phyloP scores from a whole-genome alignment of 1,284 basidiomycete genomes.

The Amylostereum chailletii region DNA sequence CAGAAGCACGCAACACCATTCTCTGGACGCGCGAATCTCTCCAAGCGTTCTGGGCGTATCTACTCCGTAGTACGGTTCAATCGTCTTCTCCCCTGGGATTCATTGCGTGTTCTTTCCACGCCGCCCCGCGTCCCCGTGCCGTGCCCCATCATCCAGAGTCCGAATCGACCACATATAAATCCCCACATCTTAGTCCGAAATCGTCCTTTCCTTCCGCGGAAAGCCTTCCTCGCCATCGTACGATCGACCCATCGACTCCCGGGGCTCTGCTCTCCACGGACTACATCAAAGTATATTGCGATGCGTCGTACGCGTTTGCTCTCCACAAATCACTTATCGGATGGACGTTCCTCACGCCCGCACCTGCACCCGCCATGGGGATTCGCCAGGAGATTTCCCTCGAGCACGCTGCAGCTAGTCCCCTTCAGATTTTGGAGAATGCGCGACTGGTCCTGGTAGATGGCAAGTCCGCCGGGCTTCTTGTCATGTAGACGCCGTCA shows the following conservation, averaged over 20 bases:
- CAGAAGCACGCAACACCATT: conserved; percentile 19
- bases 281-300: conserved; percentile 58
- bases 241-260: conserved; percentile 10
- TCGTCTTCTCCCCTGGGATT: conserved; percentile 30
- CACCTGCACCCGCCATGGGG: conserved; percentile 10
- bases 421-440: background rate
- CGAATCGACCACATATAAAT: no score
- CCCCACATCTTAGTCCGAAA: no score
- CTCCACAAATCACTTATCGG: conserved; percentile 44
- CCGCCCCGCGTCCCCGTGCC: conserved; percentile 14
- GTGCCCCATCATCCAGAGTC: no score
- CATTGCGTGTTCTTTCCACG: conserved; percentile 45
- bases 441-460: conserved; percentile 2
- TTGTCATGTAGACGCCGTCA: background rate
- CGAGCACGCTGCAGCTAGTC: background rate
- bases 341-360: conserved; percentile 27
- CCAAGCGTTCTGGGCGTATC: conserved; percentile 43
- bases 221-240: conserved; percentile 5
- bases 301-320: conserved; percentile 36
- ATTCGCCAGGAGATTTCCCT: background rate
- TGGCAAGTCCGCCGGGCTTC: background rate
- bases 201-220: conserved; percentile 5
- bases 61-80: conserved; percentile 29
- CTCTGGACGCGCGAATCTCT: conserved; percentile 43
- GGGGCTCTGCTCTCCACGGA: conserved; percentile 29